Evolutionary conservation across 106 monocot genomes (phyloP).

Genomic region (Hemerocallis citrina): DNA sequence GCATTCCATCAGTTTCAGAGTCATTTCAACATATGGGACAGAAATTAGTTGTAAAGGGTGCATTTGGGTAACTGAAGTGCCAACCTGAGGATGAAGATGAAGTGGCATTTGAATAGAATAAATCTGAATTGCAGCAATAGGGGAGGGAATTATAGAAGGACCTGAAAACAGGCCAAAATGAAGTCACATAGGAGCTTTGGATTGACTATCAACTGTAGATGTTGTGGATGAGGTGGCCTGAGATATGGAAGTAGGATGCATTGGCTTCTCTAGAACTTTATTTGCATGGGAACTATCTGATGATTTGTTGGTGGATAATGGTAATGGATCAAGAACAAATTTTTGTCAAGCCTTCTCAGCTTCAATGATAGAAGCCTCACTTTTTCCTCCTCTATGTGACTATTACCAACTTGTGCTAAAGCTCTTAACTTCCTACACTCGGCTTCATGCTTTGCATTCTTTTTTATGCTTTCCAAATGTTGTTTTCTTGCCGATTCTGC

Average conservation of each 20-base stretch:
- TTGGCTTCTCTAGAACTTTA: slow-evolving; percentile 3
- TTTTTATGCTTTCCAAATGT: slow-evolving; percentile 65
- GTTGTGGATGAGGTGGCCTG: slow-evolving; percentile 17
- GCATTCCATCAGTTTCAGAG: slow-evolving; percentile 92
- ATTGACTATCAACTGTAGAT: slow-evolving; percentile 26
- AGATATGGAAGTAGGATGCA: slow-evolving; percentile 11
- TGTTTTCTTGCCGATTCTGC: slow-evolving; percentile 76
- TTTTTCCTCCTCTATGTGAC: slow-evolving; percentile 3
- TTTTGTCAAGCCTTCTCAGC: slow-evolving; percentile 38
- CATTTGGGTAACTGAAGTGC: too few species aligned
- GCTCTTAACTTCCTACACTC: slow-evolving; percentile 50
- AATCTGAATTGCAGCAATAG: slow-evolving; percentile 88
- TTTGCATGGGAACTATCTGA: neutral
- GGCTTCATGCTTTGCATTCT: slow-evolving; percentile 58
- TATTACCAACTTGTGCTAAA: too few species aligned
- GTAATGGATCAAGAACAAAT: slow-evolving; percentile 30
- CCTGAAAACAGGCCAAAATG: slow-evolving; percentile 93
- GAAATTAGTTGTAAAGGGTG: slow-evolving; percentile 94
- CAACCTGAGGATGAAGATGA: slow-evolving; percentile 54
- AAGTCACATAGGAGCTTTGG: slow-evolving; percentile 43
- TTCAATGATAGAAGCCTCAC: slow-evolving; percentile 10
- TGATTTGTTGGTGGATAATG: neutral
- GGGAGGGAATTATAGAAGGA: slow-evolving; percentile 83
- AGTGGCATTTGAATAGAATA: slow-evolving; percentile 93
- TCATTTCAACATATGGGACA: slow-evolving; percentile 98